Base-by-base conservation (phyloP, 2,329 filamentous ascomycete genomes). In the Exophiala calicioides region DNA sequence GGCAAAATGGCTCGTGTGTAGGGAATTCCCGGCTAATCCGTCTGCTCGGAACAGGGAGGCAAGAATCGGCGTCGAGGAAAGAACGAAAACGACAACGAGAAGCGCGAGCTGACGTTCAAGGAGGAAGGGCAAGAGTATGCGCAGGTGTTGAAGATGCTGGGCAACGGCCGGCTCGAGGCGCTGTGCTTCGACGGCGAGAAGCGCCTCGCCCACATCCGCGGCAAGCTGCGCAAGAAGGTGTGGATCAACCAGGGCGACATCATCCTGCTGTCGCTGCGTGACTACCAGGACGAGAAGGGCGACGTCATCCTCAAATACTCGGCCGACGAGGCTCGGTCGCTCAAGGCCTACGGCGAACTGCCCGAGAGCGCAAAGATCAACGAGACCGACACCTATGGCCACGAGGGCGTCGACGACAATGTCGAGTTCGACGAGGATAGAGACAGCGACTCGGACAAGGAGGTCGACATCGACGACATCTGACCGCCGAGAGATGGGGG, bases 171-270 rank as follows among this genome's bases (percentile, higher is more conserved):
- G 62, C 83, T 96, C 37, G 90, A 95, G 72, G 90, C 90, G 13
- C 77, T 90, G 61, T 97, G 91, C 77, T 98, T 98, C 72, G 93
- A 97, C 69, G 91, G 91, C 67, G 84, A 86, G 59, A 90, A 90
- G 70, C 84, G 89, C 52, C 81, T 89, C 30, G 88, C 85, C 57
- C 85, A 91, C 69, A 89, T 88, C 63, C 89, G 91, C 57, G 91
- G 91, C 75, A 97, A 98, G 76, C 87, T 98, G 65, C 85, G 93
- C 65, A 98, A 98, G 82, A 98, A 98, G 82, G 93, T 97, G 72
- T 96, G 90, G 90, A 96, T 96, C 80, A 96, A 95, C 80, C 90
- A 95, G 76, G 90, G 90, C 66, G 89, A 95, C 69, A 95, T 95
- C 68, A 90, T 91, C 69, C 81, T 91, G 34, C 78, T 91, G 53